A percentile compares a stretch with the other conserved stretches of the same genome.
phyloP scores from a whole-genome alignment of 192 early-diverging fungal species.

The Rhizoclosmatium globosum region DNA sequence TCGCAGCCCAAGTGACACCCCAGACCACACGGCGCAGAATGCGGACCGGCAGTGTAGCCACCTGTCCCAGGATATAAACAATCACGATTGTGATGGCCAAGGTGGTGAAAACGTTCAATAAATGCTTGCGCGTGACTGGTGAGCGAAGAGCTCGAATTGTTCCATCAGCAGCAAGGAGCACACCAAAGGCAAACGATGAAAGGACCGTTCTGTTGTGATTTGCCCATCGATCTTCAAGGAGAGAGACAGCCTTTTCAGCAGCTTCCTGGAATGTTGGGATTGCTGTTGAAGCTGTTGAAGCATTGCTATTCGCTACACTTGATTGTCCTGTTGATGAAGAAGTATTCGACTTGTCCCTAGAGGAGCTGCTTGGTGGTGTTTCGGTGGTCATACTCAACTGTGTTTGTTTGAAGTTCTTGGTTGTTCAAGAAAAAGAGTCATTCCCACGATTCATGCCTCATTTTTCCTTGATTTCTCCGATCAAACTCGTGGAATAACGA shows the following conservation, averaged over 20 bases:
- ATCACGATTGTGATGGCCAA: not conserved
- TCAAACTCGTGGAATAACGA: too few species aligned
- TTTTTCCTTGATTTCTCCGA: not conserved
- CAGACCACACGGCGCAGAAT: not conserved
- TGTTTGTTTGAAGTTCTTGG: not conserved
- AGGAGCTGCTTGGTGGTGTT: not conserved
- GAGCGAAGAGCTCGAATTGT: not conserved
- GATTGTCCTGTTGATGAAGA: not conserved
- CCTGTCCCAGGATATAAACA: not conserved
- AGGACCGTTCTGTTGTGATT: not conserved
- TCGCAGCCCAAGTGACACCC: not conserved
- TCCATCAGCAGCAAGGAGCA: not conserved
- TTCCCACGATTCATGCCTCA: slow-evolving; percentile 4
- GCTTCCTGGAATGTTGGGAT: not conserved
- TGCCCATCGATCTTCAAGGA: not conserved
- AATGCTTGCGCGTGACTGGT: not conserved
- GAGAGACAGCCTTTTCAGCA: not conserved
- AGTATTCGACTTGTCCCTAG: too few species aligned
- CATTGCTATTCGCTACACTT: not conserved
- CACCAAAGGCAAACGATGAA: not conserved
- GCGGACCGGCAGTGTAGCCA: slow-evolving; percentile 2
- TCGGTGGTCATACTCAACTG: not conserved
- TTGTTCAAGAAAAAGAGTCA: not conserved
- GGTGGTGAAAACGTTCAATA: not conserved
- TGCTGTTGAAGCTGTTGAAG: not conserved